A percentile compares a stretch with the other conserved stretches of the same genome.
These are phyloP conservation scores for Candida xyloterini DNA, from an alignment of 805 yeast species.

Conservation along the genomic window DNA sequence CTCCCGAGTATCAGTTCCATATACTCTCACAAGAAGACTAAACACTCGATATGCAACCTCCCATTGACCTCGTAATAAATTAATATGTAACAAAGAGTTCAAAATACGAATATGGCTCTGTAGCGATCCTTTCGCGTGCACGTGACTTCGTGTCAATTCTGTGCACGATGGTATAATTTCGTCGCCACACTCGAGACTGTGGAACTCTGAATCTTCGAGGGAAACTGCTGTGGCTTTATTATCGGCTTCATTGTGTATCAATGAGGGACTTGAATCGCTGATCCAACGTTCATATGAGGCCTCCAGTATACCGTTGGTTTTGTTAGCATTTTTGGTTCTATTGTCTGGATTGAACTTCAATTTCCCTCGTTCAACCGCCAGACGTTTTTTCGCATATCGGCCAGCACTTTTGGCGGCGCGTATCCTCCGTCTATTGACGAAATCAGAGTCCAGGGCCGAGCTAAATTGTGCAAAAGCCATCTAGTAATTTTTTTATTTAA, in stretches of 20 bases:
- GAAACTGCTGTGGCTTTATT: background rate
- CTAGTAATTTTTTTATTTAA: background rate
- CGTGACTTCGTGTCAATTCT: constrained; percentile 16
- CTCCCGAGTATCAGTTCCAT: constrained; percentile 48
- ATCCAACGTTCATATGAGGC: constrained; percentile 24
- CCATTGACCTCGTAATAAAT: constrained; percentile 52
- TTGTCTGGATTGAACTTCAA: constrained; percentile 12
- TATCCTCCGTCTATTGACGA: constrained; percentile 5
- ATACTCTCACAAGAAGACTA: constrained; percentile 45
- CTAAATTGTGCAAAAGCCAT: constrained; percentile 8
- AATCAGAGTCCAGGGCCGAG: constrained; percentile 8
- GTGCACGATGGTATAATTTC: constrained; percentile 12
- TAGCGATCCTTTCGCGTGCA: constrained; percentile 14
- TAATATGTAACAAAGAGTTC: constrained; percentile 46
- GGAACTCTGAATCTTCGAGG: constrained; percentile 6
- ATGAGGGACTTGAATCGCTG: constrained; percentile 2
- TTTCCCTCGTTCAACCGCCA: background rate
- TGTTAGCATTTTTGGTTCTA: constrained; percentile 13
- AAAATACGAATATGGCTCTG: constrained; percentile 28
- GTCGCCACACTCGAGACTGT: constrained; percentile 11
- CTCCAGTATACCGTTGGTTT: constrained; percentile 18
- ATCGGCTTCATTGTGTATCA: constrained; percentile 2
- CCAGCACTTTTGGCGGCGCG: constrained; percentile 6
- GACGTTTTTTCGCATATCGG: constrained; percentile 6
- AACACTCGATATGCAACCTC: constrained; percentile 50